Conservation (phyloP, 371 early-diverging fungal species). For the Syncephalastrum sp. region DNA sequence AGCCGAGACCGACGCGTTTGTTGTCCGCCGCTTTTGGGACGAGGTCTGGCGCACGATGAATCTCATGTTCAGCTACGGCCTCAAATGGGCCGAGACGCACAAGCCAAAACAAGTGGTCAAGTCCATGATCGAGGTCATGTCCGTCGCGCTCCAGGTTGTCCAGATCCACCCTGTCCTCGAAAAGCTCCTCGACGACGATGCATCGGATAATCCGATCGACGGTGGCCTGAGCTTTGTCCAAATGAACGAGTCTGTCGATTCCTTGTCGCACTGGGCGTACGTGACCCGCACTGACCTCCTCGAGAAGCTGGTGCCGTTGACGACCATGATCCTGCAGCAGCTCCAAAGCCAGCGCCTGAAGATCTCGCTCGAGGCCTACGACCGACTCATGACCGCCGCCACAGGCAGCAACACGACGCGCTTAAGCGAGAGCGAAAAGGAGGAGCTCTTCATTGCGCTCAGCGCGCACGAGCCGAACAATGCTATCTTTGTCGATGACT, state of each 20-base stretch:
- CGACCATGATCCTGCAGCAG: conserved; percentile 18
- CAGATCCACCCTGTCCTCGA: conserved; percentile 24
- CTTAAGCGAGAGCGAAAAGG: conserved; percentile 23
- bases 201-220: background rate
- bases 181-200: conserved; percentile 15
- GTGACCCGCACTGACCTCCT: conserved; percentile 40
- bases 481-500: conserved; percentile 42
- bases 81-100: conserved; percentile 35
- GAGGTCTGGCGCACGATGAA: conserved; percentile 30
- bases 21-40: conserved; percentile 28
- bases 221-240: conserved; percentile 11
- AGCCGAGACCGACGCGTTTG: no score
- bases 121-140: conserved; percentile 27
- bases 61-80: conserved; percentile 22
- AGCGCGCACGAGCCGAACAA: conserved; percentile 41
- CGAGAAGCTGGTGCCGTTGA: conserved; percentile 30
- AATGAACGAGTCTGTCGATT: conserved; percentile 21
- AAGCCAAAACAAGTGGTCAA: conserved; percentile 31
- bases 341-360: conserved; percentile 27
- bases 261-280: conserved; percentile 47
- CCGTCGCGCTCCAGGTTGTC: conserved; percentile 27
- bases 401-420: conserved; percentile 33
- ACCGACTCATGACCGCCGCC: conserved; percentile 39
- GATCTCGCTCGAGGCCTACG: conserved; percentile 36
- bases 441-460: conserved; percentile 28